Evolutionary conservation across 306 rosid genomes (phyloP).

Genomic region (Herpetospermum pedunculosum): DNA sequence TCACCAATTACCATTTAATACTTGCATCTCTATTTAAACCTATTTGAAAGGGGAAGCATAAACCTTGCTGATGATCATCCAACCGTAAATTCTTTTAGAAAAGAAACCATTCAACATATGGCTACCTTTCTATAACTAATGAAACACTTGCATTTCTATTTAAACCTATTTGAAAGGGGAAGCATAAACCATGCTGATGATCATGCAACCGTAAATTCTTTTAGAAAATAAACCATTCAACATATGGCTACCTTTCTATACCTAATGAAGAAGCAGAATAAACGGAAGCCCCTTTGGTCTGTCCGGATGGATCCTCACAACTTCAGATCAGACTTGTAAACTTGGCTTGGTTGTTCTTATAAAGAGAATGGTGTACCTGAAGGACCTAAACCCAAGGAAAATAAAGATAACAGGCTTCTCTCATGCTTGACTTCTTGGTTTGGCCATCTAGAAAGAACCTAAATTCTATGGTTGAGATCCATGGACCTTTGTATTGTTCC

Average conservation of each 20-base stretch:
- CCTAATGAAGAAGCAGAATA: background rate
- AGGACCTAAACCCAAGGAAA: background rate
- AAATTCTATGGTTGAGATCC: background rate
- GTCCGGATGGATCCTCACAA: background rate
- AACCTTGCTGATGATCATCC: background rate
- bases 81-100: background rate
- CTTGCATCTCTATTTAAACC: background rate
- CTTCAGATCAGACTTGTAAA: background rate
- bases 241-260: background rate
- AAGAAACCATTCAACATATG: background rate
- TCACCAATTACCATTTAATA: background rate
- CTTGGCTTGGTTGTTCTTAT: background rate
- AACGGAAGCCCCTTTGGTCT: background rate
- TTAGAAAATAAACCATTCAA: background rate
- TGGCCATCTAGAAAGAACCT: background rate
- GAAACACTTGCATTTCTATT: background rate
- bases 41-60: background rate
- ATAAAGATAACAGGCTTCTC: background rate
- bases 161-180: background rate
- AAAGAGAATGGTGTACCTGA: background rate
- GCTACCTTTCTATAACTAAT: background rate
- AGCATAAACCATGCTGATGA: background rate
- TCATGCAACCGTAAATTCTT: background rate
- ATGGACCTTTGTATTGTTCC: background rate
- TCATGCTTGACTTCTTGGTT: background rate